Evolutionary conservation across 1,284 basidiomycete species (phyloP).

Genomic region (Coriolopsis trogii): DNA sequence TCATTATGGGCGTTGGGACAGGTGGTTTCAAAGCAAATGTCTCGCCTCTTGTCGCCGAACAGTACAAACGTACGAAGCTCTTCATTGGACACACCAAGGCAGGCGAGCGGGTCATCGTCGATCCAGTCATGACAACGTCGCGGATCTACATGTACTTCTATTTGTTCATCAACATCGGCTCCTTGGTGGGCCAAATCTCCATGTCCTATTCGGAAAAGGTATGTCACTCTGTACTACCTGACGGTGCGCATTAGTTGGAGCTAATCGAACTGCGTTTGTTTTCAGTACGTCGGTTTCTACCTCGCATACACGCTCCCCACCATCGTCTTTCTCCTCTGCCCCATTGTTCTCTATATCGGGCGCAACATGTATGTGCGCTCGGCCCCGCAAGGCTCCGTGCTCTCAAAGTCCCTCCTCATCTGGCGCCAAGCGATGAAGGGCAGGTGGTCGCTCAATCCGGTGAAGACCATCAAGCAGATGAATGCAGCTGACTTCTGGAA

Average conservation of each 20-base stretch:
- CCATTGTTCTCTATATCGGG: constrained; percentile 70
- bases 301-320: constrained; percentile 75
- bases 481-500: constrained; percentile 80
- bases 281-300: constrained; percentile 71
- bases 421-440: constrained; percentile 54
- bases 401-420: constrained; percentile 53
- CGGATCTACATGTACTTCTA: constrained; percentile 84
- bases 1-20: constrained; percentile 69
- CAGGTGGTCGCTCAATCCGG: constrained; percentile 62
- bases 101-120: constrained; percentile 83
- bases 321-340: constrained; percentile 63
- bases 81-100: constrained; percentile 55
- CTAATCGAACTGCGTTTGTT: background rate
- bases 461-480: constrained; percentile 49
- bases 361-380: constrained; percentile 67
- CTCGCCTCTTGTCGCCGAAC: constrained; percentile 80
- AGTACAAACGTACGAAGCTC: constrained; percentile 61
- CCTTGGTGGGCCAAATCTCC: constrained; percentile 67
- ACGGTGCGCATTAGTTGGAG: background rate
- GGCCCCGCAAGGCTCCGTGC: constrained; percentile 81
- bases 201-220: constrained; percentile 80
- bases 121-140: constrained; percentile 73
- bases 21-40: constrained; percentile 86
- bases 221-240: background rate
- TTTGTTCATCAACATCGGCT: constrained; percentile 79